Evolutionary conservation across 2,329 filamentous ascomycete species (phyloP).

Genomic region (Trichoderma lentiforme): DNA sequence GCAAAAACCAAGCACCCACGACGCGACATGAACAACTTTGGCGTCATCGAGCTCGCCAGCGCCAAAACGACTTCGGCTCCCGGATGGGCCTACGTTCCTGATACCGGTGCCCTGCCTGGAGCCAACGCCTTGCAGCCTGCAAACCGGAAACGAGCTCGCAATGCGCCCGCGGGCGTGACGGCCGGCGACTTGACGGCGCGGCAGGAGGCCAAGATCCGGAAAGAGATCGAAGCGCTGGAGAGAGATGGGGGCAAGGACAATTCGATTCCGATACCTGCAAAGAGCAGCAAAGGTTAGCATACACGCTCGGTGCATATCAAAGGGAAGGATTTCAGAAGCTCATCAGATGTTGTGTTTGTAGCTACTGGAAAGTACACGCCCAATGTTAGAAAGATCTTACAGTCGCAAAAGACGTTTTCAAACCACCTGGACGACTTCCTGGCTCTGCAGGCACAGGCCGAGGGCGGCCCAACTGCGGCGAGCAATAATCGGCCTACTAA

Average conservation of each 20-base stretch:
- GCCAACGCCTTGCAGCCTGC: constrained; percentile 50
- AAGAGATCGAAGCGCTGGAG: constrained; percentile 79
- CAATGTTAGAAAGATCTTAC: constrained; percentile 71
- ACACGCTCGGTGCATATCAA: background rate
- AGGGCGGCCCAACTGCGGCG: constrained; percentile 35
- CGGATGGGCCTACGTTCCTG: constrained; percentile 89
- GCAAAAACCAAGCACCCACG: background rate
- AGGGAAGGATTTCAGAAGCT: background rate
- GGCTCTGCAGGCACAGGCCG: constrained; percentile 53
- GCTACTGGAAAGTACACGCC: constrained; percentile 59
- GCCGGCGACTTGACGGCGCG: constrained; percentile 71
- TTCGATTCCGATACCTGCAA: constrained; percentile 64
- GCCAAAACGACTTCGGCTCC: constrained; percentile 67
- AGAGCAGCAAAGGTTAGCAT: constrained; percentile 42
- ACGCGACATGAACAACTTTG: constrained; percentile 59
- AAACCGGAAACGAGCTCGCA: constrained; percentile 70
- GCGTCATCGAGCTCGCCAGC: constrained; percentile 79
- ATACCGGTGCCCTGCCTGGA: constrained; percentile 57
- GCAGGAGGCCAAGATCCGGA: constrained; percentile 75
- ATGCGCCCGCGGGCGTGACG: constrained; percentile 46
- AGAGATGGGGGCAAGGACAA: constrained; percentile 73
- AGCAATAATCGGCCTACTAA: constrained; percentile 27
- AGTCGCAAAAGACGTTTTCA: constrained; percentile 77
- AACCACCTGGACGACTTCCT: constrained; percentile 80
- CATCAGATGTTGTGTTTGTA: constrained; percentile 20